Percentiles rank a stretch among this genome's conserved stretches.
These are phyloP conservation scores for Obba rivulosa DNA, from an alignment of 768 basidiomycete species.

Conservation along the genomic window DNA sequence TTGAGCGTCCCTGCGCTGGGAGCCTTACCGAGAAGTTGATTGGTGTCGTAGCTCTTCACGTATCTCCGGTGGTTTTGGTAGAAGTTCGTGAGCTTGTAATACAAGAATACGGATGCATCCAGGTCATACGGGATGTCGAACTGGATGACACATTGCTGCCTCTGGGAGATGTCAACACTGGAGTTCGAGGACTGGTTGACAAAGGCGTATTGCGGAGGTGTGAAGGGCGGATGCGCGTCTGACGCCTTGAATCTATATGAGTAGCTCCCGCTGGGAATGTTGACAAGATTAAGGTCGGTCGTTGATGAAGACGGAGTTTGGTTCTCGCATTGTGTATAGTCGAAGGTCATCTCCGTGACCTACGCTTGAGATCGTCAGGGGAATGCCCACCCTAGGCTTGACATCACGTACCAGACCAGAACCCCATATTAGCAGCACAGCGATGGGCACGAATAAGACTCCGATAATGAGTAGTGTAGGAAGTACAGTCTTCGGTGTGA, in stretches of 20 bases:
- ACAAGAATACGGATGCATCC: conserved; percentile 72
- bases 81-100: conserved; percentile 96
- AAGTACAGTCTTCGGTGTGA: conserved; percentile 95
- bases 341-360: conserved; percentile 90
- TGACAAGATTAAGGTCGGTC: conserved; percentile 32
- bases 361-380: conserved; percentile 22
- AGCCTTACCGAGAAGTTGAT: conserved; percentile 77
- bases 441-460: conserved; percentile 93
- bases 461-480: conserved; percentile 95
- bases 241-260: conserved; percentile 63
- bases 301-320: conserved; percentile 34
- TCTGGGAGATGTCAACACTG: conserved; percentile 33
- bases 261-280: conserved; percentile 65
- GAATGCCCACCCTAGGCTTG: neutral
- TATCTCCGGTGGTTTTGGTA: conserved; percentile 99
- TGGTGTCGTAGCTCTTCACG: conserved; percentile 82
- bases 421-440: conserved; percentile 93
- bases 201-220: conserved; percentile 72
- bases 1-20: conserved; percentile 46
- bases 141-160: conserved; percentile 67
- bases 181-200: conserved; percentile 48
- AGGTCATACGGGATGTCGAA: conserved; percentile 83
- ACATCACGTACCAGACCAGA: conserved; percentile 46
- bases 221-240: conserved; percentile 39
- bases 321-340: conserved; percentile 91